Conservation (phyloP, 495 filamentous ascomycete genomes). For the Penicillium pancosmium region DNA sequence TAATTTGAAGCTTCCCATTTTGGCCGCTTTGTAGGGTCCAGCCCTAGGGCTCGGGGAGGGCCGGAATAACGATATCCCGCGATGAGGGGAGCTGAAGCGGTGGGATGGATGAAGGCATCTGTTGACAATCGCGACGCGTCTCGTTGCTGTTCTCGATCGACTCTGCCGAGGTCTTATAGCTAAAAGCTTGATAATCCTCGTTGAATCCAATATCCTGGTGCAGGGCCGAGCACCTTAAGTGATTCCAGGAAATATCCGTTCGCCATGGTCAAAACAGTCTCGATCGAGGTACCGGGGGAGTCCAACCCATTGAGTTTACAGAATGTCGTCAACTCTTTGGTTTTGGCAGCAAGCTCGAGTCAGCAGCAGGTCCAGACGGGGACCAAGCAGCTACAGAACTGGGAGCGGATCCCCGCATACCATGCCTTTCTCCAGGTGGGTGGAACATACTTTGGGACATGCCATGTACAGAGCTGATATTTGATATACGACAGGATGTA, state of each 20-base stretch:
- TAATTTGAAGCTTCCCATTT: slow-evolving; percentile 17
- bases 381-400: slow-evolving; percentile 78
- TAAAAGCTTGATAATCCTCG: neutral
- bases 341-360: slow-evolving; percentile 71
- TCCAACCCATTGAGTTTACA: slow-evolving; percentile 63
- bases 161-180: neutral
- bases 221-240: neutral
- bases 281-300: slow-evolving; percentile 61
- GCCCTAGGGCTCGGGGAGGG: slow-evolving; percentile 34
- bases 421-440: slow-evolving; percentile 76
- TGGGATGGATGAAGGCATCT: slow-evolving; percentile 5
- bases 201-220: neutral
- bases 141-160: neutral
- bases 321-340: slow-evolving; percentile 71
- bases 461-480: slow-evolving; percentile 2
- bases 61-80: slow-evolving; percentile 32
- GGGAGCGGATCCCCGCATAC: slow-evolving; percentile 77
- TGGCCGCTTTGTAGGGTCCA: slow-evolving; percentile 29
- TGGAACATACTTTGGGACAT: slow-evolving; percentile 4
- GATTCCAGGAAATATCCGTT: slow-evolving; percentile 3
- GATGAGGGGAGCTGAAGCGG: slow-evolving; percentile 31
- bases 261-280: slow-evolving; percentile 34
- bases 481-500: slow-evolving; percentile 54
- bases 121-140: slow-evolving; percentile 8
- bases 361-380: slow-evolving; percentile 77